Evolutionary conservation across 345 rosid species (phyloP), one percentile per base, ranked within the genome.

Genomic region (Clausena lansium): DNA sequence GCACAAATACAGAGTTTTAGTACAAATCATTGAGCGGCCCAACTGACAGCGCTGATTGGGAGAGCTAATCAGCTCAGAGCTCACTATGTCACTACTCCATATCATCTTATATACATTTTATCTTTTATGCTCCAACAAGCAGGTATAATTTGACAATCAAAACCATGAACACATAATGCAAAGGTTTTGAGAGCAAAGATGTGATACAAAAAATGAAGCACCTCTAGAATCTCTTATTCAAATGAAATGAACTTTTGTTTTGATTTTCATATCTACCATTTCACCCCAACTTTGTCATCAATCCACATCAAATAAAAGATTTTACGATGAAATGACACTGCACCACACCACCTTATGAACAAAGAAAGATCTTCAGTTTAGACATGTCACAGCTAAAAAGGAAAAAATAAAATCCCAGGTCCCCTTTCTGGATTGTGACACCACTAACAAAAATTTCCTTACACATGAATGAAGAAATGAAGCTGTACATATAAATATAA

Each of bases 381-480:
- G 50, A 76, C 59, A 78, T 1, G 30, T 35, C 67, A 75, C 41
- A 52, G 32, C 50, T 13, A 13, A 45, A 45, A 45, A 3, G 30
- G 28, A 28, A 27, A 67, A 28, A 22, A 36, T 41, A 24, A 63
- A 11, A 63, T 60, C 35, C 28, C 58, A 60, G 14, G 65, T 20
- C 76, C 69, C 57, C 15, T 73, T 73, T 36, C 67, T 69, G 76
- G 75, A 71, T 83, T 77, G 57, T 65, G 68, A 65, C 71, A 77
- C 71, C 82, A 76, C 90, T 84, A 84, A 84, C 86, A 87, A 86
- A 88, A 88, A 45, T 85, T 84, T 90, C 84, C 79, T 88, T 89
- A 86, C 91, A 91, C 88, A 86, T 90, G 94, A 92, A 94, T 91
- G 85, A 91, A 91, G 92, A 89, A 85, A 88, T 88, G 89, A 85